These are phyloP conservation scores for Vararia minispora DNA, from an alignment of 768 basidiomycete species.

Conservation along the genomic window DNA sequence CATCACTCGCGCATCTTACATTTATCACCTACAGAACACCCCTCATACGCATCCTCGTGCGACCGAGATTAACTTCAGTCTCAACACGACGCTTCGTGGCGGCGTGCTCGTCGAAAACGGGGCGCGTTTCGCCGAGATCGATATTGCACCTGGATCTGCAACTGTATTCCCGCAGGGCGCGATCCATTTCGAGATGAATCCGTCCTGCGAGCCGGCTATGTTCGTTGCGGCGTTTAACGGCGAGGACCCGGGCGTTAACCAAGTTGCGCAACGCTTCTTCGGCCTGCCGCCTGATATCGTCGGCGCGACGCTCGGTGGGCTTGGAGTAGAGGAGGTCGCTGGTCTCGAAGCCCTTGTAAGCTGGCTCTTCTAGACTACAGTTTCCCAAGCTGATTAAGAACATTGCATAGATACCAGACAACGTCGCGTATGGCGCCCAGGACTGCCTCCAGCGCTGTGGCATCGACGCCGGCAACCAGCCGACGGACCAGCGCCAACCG, in stretches of 20 bases:
- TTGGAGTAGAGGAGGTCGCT: slow-evolving; percentile 19
- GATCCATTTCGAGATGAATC: slow-evolving; percentile 21
- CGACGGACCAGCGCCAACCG: slow-evolving; percentile 18
- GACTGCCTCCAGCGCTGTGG: too few species aligned
- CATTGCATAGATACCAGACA: slow-evolving; percentile 24
- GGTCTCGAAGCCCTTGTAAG: slow-evolving; percentile 15
- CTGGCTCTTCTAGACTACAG: too few species aligned
- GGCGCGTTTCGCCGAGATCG: slow-evolving; percentile 19
- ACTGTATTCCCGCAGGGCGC: too few species aligned
- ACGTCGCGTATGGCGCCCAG: slow-evolving; percentile 20
- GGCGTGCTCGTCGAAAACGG: slow-evolving; percentile 22
- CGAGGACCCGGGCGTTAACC: slow-evolving; percentile 19
- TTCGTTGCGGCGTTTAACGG: slow-evolving; percentile 21
- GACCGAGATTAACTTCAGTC: slow-evolving; percentile 21
- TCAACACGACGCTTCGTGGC: slow-evolving; percentile 18
- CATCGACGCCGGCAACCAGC: slow-evolving; percentile 16
- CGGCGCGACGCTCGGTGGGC: slow-evolving; percentile 19
- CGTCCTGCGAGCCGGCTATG: slow-evolving; percentile 17
- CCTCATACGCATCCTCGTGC: slow-evolving; percentile 26
- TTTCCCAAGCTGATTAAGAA: too few species aligned
- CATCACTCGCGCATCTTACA: too few species aligned
- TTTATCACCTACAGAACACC: too few species aligned
- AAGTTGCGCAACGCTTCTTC: slow-evolving; percentile 19
- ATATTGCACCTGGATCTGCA: slow-evolving; percentile 14
- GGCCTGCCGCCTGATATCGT: slow-evolving; percentile 21